Base-by-base conservation (phyloP, 2,329 filamentous ascomycete genomes). In the Aaosphaeria arxii region DNA sequence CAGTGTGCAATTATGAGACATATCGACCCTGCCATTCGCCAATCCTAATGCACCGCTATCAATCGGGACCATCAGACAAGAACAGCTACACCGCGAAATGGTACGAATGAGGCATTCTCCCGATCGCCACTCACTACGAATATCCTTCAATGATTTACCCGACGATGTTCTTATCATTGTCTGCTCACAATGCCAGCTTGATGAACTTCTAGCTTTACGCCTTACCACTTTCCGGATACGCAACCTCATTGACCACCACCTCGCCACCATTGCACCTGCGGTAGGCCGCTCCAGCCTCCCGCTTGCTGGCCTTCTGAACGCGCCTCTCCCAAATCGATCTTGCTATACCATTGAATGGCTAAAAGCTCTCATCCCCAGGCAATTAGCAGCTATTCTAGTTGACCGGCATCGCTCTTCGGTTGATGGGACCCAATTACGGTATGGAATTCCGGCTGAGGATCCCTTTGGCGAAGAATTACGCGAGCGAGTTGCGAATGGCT, bases 161-260 rank as follows among this genome's bases (percentile, higher is more conserved):
- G 63, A 65, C 35, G 63, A 68, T 36, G 46, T 68, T 13, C 60
- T 70, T 39, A 62, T 69, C 45, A 35, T 62, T 6, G 55, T 69
- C 13, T 54, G 49, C 42, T 60, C 49, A 6, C 53, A 58, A 45
- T 67, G 62, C 42, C 54, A 55, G 38, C 54, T 69, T 42, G 63
- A 66, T 45, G 58, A 62, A 31, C 47, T 69, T 9, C 48, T 61
- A 5, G 36, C 49, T 4, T 46, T 68, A 32, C 57, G 57, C 32
- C 47, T 61, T 11, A 57, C 59, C 5, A 54, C 47, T 45, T 49
- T 48, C 7, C 58, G 44, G 44, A 52, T 51, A 6, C 56, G 58
- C n/a, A 45, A 53, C 39, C 36, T 67, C 13, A 63, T 66, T 41
- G 43, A 51, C 40, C 51, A 55, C 7, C 65, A 63, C 44, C 56